These are phyloP conservation scores for Colletotrichum theobromicola DNA, from an alignment of 2,329 filamentous ascomycete species.

Conservation along the genomic window DNA sequence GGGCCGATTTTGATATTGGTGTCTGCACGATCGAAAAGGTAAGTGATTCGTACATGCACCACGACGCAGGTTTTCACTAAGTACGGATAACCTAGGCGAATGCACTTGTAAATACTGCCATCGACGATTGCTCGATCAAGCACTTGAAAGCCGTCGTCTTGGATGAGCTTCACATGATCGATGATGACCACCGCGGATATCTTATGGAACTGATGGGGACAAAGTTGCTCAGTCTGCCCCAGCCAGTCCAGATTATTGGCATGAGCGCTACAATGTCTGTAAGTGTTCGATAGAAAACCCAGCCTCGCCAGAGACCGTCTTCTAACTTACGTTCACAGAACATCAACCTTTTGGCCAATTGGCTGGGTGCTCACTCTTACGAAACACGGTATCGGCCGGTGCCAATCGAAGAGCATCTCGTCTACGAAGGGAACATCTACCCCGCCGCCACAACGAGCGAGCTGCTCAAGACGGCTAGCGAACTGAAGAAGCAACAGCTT, in stretches of 20 bases:
- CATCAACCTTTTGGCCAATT: conserved; percentile 69
- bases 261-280: conserved; percentile 83
- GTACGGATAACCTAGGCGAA: conserved; percentile 62
- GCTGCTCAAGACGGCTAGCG: conserved; percentile 62
- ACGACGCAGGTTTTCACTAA: neutral
- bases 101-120: conserved; percentile 73
- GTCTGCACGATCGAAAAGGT: conserved; percentile 82
- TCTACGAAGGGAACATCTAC: conserved; percentile 73
- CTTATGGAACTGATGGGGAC: conserved; percentile 76
- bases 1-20: conserved; percentile 78
- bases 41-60: neutral
- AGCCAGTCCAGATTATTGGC: conserved; percentile 73
- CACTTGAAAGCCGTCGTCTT: conserved; percentile 71
- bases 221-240: conserved; percentile 72
- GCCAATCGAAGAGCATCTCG: conserved; percentile 77
- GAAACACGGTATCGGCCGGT: conserved; percentile 76
- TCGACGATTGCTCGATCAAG: conserved; percentile 72
- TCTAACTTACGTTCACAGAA: conserved; percentile 53
- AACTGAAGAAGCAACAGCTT: conserved; percentile 44
- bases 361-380: conserved; percentile 75
- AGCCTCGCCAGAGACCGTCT: neutral
- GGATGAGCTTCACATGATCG: conserved; percentile 84
- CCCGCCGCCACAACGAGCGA: conserved; percentile 62
- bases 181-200: conserved; percentile 78
- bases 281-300: conserved; percentile 28